phyloP scores from a whole-genome alignment of 768 basidiomycete species.

The Auricularia auricula-judae region DNA sequence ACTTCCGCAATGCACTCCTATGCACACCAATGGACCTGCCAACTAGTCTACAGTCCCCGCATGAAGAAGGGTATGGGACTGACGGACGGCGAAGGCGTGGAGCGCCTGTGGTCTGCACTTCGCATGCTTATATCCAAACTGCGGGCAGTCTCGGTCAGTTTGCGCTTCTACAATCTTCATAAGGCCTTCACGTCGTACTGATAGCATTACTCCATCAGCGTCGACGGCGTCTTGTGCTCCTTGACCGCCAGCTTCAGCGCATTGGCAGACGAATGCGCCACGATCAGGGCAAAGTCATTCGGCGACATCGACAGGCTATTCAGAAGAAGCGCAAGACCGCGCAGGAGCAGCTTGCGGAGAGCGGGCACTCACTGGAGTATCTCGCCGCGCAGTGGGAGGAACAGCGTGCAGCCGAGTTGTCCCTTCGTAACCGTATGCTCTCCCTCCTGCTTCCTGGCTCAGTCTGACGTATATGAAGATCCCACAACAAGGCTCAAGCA shows the following conservation, averaged over 20 bases:
- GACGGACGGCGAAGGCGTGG: slow-evolving; percentile 19
- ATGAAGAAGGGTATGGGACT: slow-evolving; percentile 20
- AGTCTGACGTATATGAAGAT: neutral
- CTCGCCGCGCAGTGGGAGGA: slow-evolving; percentile 22
- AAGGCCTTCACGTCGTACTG: neutral
- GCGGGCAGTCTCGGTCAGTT: neutral
- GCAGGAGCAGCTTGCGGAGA: slow-evolving; percentile 9
- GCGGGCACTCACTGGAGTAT: slow-evolving; percentile 9
- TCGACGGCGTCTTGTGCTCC: slow-evolving; percentile 20
- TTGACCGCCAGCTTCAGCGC: slow-evolving; percentile 21
- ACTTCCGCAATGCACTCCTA: slow-evolving; percentile 4
- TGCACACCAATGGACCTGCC: slow-evolving; percentile 5
- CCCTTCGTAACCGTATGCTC: slow-evolving; percentile 19
- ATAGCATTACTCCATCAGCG: slow-evolving; percentile 8
- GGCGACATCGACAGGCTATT: slow-evolving; percentile 11
- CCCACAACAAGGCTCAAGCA: slow-evolving; percentile 17
- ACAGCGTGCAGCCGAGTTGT: slow-evolving; percentile 23
- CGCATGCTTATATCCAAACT: slow-evolving; percentile 21
- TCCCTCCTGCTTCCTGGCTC: neutral
- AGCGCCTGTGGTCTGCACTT: slow-evolving; percentile 28
- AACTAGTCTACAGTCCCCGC: slow-evolving; percentile 15
- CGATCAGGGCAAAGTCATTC: slow-evolving; percentile 25
- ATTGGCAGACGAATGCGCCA: slow-evolving; percentile 17
- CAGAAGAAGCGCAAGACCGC: slow-evolving; percentile 9
- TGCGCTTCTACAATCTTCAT: too few relatives aligned